Percentiles rank a stretch among this genome's conserved stretches.
These are phyloP conservation scores for Pichia californica DNA, from an alignment of 805 yeast species.

Conservation along the genomic window DNA sequence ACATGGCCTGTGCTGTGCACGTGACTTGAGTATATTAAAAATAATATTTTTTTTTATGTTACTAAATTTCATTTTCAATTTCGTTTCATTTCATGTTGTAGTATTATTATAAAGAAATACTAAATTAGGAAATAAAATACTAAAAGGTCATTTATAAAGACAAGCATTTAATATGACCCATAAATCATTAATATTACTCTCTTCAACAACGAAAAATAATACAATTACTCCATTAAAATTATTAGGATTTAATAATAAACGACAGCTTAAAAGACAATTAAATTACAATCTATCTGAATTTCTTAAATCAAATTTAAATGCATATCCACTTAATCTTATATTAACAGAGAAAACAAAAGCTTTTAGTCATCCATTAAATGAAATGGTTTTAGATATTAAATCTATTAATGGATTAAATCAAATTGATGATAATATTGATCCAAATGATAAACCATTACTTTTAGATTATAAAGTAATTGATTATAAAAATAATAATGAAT, in stretches of 20 bases:
- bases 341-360: background rate
- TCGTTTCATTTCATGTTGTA: too few relatives aligned
- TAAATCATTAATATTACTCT: too few relatives aligned
- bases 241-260: background rate
- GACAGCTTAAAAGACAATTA: too few relatives aligned
- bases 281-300: background rate
- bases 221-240: background rate
- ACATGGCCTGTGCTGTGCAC: too few relatives aligned
- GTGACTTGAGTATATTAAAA: too few relatives aligned
- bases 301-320: background rate
- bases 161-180: too few relatives aligned
- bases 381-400: background rate
- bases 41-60: too few relatives aligned
- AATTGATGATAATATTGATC: conserved; percentile 4
- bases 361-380: background rate
- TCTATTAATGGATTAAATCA: background rate
- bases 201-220: background rate
- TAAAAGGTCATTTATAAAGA: too few relatives aligned
- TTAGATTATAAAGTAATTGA: conserved; percentile 9
- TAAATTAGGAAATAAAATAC: too few relatives aligned
- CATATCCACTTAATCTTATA: background rate
- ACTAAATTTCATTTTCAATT: too few relatives aligned
- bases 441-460: conserved; percentile 1
- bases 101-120: too few relatives aligned
- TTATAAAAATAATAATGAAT: background rate